phyloP scores from a whole-genome alignment of 1,139 yeast genomes.

The Taphrina deformans region DNA sequence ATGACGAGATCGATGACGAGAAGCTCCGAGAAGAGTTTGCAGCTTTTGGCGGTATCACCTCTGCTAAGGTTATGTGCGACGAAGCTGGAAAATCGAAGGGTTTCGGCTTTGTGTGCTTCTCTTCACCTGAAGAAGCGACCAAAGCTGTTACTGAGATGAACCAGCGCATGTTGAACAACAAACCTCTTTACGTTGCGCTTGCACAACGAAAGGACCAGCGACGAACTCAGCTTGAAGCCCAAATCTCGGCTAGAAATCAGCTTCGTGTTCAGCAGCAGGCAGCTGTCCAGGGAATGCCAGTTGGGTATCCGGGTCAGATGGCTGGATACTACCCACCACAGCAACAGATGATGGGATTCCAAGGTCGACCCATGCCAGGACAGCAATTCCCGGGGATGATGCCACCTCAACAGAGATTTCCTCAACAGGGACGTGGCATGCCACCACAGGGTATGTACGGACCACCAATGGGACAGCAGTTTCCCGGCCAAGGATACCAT shows the following conservation, averaged over 20 bases:
- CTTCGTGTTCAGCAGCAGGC: constrained; percentile 94
- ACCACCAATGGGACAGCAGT: constrained; percentile 63
- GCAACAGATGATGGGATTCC: constrained; percentile 73
- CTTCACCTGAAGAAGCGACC: constrained; percentile 97
- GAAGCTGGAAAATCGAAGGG: constrained; percentile 96
- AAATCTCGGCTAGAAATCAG: constrained; percentile 97
- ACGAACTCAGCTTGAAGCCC: constrained; percentile 96
- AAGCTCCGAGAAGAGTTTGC: constrained; percentile 87
- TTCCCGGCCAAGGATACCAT: constrained; percentile 33
- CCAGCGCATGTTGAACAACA: constrained; percentile 92
- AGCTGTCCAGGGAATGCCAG: constrained; percentile 76
- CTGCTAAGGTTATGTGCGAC: constrained; percentile 83
- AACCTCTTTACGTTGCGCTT: constrained; percentile 97
- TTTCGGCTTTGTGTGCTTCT: constrained; percentile 97
- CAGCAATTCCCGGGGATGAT: constrained; percentile 86
- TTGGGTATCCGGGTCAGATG: constrained; percentile 68
- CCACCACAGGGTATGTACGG: constrained; percentile 50
- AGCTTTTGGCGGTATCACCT: constrained; percentile 91
- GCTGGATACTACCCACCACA: constrained; percentile 56
- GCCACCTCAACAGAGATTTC: constrained; percentile 53
- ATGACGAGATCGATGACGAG: constrained; percentile 88
- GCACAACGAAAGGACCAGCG: constrained; percentile 99
- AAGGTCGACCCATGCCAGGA: constrained; percentile 59
- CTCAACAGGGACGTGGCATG: constrained; percentile 30
- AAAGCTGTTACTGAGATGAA: constrained; percentile 98